Conservation (phyloP, 2,329 filamentous ascomycete genomes). For the Aschersonia sp. region DNA sequence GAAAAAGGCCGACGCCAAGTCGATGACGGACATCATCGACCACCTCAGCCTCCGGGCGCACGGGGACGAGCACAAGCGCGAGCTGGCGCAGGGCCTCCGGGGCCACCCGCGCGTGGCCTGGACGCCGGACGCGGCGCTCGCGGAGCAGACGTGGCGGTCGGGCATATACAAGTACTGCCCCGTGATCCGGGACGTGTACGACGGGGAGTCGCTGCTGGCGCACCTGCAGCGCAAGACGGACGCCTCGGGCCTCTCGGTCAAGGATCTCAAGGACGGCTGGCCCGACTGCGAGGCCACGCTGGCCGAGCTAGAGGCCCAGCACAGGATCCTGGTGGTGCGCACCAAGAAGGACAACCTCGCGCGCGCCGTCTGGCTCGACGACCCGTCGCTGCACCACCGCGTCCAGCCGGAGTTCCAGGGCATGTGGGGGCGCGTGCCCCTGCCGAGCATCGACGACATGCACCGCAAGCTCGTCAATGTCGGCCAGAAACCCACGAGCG, state of each 20-base stretch:
- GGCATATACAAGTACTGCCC: constrained; percentile 76
- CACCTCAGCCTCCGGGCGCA: constrained; percentile 60
- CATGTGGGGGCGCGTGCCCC: constrained; percentile 68
- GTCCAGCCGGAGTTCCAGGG: constrained; percentile 73
- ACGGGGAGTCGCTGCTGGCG: constrained; percentile 60
- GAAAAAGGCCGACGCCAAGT: constrained; percentile 52
- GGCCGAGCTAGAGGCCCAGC: constrained; percentile 59
- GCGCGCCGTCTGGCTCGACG: constrained; percentile 78
- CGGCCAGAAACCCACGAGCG: constrained; percentile 72
- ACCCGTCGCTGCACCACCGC: constrained; percentile 57
- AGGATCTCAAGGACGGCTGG: constrained; percentile 95
- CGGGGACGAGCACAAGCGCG: constrained; percentile 44
- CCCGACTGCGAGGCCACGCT: constrained; percentile 68
- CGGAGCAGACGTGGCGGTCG: constrained; percentile 49
- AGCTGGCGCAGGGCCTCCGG: constrained; percentile 54
- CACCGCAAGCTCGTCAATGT: constrained; percentile 62
- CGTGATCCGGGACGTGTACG: constrained; percentile 64
- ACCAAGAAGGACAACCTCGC: constrained; percentile 87
- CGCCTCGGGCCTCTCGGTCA: constrained; percentile 67
- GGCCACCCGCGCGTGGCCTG: constrained; percentile 45
- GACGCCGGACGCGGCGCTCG: constrained; percentile 41
- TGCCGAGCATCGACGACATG: constrained; percentile 64
- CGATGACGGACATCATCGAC: constrained; percentile 61
- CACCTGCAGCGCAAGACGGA: constrained; percentile 73
- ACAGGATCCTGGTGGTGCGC: constrained; percentile 71